Evolutionary conservation across 2,329 filamentous ascomycete genomes (phyloP).

Genomic region (Aspergillus latus): DNA sequence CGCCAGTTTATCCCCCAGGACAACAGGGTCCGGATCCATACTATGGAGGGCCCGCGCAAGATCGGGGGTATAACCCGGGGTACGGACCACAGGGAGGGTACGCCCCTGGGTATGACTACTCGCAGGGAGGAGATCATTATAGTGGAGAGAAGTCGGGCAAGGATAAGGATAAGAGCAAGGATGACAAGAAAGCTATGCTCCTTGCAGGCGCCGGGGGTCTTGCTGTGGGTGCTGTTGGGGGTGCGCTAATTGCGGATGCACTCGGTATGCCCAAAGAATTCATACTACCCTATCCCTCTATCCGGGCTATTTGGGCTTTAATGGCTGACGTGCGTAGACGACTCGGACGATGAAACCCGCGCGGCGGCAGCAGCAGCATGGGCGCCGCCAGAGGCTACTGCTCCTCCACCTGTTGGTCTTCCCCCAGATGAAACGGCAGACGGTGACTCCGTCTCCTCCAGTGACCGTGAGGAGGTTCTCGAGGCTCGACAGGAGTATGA

Average conservation of each 20-base stretch:
- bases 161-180: background rate
- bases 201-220: conserved; percentile 5
- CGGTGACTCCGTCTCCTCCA: conserved; percentile 1
- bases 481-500: conserved; percentile 10
- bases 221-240: conserved; percentile 1
- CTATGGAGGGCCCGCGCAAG: background rate
- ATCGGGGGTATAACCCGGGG: background rate
- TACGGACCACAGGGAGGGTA: background rate
- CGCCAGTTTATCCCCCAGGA: background rate
- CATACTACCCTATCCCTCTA: background rate
- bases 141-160: background rate
- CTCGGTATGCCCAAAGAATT: background rate
- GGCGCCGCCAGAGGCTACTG: background rate
- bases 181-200: conserved; percentile 7
- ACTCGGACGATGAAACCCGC: background rate
- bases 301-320: background rate
- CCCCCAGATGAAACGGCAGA: conserved; percentile 6
- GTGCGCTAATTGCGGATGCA: conserved; percentile 3
- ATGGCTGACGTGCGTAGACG: background rate
- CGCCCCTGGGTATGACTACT: background rate
- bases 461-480: conserved; percentile 8
- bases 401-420: conserved; percentile 3
- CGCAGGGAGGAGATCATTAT: background rate
- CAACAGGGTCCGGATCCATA: background rate
- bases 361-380: background rate